Conservation (phyloP, 2,329 filamentous ascomycete genomes). For the Stachybotrys echinatus region DNA sequence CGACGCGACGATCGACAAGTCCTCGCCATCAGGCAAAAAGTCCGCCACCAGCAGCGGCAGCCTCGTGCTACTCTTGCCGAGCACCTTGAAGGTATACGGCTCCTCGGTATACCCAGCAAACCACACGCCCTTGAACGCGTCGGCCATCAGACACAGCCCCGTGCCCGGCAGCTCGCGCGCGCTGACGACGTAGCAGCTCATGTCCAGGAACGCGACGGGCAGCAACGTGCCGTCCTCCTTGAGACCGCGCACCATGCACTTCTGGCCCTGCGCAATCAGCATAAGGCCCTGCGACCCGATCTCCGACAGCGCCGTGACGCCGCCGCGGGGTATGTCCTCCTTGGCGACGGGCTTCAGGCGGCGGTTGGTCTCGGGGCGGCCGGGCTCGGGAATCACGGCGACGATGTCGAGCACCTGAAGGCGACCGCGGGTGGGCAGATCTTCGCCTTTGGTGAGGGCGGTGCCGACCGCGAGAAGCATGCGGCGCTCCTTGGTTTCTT, state of each 20-base stretch:
- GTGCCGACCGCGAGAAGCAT: slow-evolving; percentile 83
- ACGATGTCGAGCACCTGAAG: slow-evolving; percentile 92
- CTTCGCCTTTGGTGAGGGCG: slow-evolving; percentile 81
- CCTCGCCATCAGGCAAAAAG: slow-evolving; percentile 79
- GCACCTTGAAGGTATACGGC: slow-evolving; percentile 89
- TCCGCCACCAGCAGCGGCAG: slow-evolving; percentile 79
- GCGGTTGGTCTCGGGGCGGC: slow-evolving; percentile 76
- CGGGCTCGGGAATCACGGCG: slow-evolving; percentile 84
- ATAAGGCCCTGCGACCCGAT: slow-evolving; percentile 84
- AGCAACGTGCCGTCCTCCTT: slow-evolving; percentile 92
- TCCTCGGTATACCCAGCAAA: slow-evolving; percentile 96
- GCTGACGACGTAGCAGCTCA: slow-evolving; percentile 88
- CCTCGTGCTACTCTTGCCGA: slow-evolving; percentile 77
- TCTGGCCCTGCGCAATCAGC: slow-evolving; percentile 89
- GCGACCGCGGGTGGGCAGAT: slow-evolving; percentile 76
- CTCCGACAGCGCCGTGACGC: slow-evolving; percentile 79
- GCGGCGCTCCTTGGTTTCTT: slow-evolving; percentile 80
- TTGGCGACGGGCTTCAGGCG: slow-evolving; percentile 81
- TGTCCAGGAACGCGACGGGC: slow-evolving; percentile 95
- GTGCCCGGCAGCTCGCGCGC: slow-evolving; percentile 78
- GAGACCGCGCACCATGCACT: slow-evolving; percentile 92
- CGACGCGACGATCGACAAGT: slow-evolving; percentile 75
- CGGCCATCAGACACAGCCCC: slow-evolving; percentile 80
- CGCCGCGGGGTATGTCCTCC: slow-evolving; percentile 87
- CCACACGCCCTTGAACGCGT: slow-evolving; percentile 92